These are phyloP conservation scores for Nicotiana undulata DNA, from an alignment of 257 asterid species.

Conservation along the genomic window DNA sequence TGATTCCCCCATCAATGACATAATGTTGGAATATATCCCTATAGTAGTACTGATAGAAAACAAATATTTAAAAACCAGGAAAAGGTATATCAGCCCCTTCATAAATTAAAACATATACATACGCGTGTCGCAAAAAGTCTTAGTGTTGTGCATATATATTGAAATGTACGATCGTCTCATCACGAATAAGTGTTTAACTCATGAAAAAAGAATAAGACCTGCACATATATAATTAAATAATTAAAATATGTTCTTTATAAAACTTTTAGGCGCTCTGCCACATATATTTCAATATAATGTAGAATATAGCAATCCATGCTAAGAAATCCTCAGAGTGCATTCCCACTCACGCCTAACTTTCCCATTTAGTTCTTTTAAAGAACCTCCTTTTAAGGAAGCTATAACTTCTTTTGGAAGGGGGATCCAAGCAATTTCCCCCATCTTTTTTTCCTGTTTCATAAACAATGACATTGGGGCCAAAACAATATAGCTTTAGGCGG, in stretches of 20 bases:
- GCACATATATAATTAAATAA: neutral
- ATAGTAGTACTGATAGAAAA: neutral
- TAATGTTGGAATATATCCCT: constrained; percentile 26
- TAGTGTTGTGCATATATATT: neutral
- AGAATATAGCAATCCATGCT: neutral
- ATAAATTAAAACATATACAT: neutral
- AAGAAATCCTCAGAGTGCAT: neutral
- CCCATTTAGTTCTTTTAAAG: constrained; percentile 9
- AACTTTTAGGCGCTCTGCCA: neutral
- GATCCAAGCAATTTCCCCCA: constrained; percentile 10
- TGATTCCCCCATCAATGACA: constrained; percentile 27
- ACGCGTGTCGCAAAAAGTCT: neutral
- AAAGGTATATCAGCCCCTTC: neutral
- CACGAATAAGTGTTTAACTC: neutral
- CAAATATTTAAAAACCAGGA: neutral
- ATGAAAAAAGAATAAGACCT: neutral
- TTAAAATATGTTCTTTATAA: neutral
- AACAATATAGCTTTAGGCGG: constrained; percentile 18
- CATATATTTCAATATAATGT: neutral
- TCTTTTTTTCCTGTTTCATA: neutral
- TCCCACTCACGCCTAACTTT: constrained; percentile 6
- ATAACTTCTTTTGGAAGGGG: constrained; percentile 19
- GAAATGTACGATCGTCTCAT: neutral
- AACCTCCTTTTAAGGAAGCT: constrained; percentile 7
- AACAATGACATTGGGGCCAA: constrained; percentile 20